A percentile compares a stretch with the other conserved stretches of the same genome.
Evolutionary conservation across 805 yeast genomes (phyloP).

Genomic region (Wickerhamiella azyma): DNA sequence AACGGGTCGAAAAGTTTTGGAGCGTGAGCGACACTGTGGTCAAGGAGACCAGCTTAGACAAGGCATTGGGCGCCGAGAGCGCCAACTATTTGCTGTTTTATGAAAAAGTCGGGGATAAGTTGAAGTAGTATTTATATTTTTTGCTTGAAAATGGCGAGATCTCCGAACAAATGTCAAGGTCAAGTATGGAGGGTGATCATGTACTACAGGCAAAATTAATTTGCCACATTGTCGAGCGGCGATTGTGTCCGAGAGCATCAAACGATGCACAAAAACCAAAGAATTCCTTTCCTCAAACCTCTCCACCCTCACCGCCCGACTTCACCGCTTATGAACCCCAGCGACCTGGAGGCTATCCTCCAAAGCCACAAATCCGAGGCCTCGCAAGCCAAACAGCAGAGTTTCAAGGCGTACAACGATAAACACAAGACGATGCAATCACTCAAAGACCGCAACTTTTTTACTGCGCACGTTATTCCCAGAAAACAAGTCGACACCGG

Average conservation of each 20-base stretch:
- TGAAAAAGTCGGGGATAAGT: conserved; percentile 7
- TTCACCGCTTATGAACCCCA: neutral
- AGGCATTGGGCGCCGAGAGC: conserved; percentile 52
- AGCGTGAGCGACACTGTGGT: conserved; percentile 65
- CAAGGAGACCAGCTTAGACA: conserved; percentile 42
- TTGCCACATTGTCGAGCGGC: no score
- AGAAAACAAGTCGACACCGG: neutral
- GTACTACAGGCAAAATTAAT: no score
- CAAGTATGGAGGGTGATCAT: no score
- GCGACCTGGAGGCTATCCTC: neutral
- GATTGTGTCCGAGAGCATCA: no score
- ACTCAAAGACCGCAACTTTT: conserved; percentile 31
- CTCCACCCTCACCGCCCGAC: no score
- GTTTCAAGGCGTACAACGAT: neutral
- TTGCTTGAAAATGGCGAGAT: no score
- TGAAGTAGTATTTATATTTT: neutral
- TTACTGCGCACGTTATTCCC: conserved; percentile 29
- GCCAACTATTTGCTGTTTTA: conserved; percentile 82
- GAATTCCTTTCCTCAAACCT: no score
- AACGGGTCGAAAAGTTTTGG: conserved; percentile 35
- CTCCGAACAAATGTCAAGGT: no score
- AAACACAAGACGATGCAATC: neutral
- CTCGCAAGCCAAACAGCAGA: neutral
- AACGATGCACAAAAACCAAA: no score
- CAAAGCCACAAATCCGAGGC: neutral